phyloP scores from a whole-genome alignment of 768 basidiomycete genomes.

The Naganishia friedmannii region DNA sequence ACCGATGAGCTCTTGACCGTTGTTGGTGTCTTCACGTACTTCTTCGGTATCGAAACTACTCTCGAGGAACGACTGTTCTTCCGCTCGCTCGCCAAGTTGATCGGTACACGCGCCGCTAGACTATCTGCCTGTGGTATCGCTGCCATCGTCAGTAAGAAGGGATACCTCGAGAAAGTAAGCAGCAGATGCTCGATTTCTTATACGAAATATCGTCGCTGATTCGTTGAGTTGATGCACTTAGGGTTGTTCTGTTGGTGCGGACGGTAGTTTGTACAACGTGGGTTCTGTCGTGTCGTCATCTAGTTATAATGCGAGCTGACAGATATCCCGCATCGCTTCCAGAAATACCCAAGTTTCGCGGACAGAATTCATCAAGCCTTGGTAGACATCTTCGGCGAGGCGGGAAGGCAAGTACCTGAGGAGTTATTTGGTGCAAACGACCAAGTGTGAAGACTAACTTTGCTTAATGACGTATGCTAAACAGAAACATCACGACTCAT shows the following conservation, averaged over 20 bases:
- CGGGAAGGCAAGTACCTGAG: constrained; percentile 68
- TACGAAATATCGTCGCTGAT: constrained; percentile 48
- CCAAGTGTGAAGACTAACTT: not conserved
- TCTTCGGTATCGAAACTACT: constrained; percentile 94
- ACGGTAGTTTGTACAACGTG: constrained; percentile 93
- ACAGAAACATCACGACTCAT: constrained; percentile 69
- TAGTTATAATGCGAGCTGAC: not conserved
- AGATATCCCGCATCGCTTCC: not conserved
- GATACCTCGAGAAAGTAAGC: constrained; percentile 69
- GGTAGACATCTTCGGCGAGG: constrained; percentile 91
- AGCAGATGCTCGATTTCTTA: constrained; percentile 52
- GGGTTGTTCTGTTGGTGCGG: constrained; percentile 68
- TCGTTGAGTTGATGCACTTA: not conserved
- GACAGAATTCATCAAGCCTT: constrained; percentile 89
- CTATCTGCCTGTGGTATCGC: constrained; percentile 94
- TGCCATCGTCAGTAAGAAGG: constrained; percentile 91
- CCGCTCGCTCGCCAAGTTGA: constrained; percentile 83
- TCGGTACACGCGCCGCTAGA: constrained; percentile 83
- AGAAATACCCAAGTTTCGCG: constrained; percentile 98
- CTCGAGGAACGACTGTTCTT: constrained; percentile 96
- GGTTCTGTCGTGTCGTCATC: constrained; percentile 43
- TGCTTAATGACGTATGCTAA: no score
- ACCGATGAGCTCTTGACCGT: constrained; percentile 96
- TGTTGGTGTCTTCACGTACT: constrained; percentile 94
- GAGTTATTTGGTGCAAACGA: not conserved